Base-by-base conservation (phyloP, 768 basidiomycete species). In the Lactarius tabidus region DNA sequence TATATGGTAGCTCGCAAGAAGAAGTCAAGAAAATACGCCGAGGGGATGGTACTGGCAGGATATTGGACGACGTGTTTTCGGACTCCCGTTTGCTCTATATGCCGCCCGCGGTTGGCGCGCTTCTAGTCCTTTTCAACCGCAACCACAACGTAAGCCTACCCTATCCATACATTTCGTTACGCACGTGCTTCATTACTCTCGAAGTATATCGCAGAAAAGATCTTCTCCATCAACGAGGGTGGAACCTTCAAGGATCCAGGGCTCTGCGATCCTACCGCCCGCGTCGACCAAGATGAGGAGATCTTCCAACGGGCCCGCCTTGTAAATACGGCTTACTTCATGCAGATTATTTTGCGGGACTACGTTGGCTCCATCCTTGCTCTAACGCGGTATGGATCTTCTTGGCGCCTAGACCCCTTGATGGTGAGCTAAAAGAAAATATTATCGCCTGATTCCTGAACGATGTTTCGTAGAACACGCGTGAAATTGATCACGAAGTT, bases 311-410 rank as follows among this genome's bases (percentile, higher is more conserved):
- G 87, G 33, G 80, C 88, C 12, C 82, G 90, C 56, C 77, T 91
- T 54, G 85, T 91, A 53, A 92, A 92, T 73, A 86, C 85, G 59
- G 87, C 82, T 3, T 87, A 80, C 70, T 88, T 89, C 69, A 83
- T 88, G 81, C 82, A 86, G 66, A 82, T 87, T 39, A 86, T 90
- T 70, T 77, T 91, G 51, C 68, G 71, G 76, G 90, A 91, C 72
- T 92, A 92, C 66, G 86, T 92, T 20, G 89, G 88, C 20, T 81
- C 82, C 23, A 91, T 92, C 68, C 79, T 92, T 35, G 87, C 86
- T 20, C 80, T 90, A 17, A 83, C 81, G n/a, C 78, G 83, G 36
- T 87, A 91, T 68, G 83, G 84, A 2, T 75, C 76, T 64, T 72
- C 76, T 45, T 92, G 90, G 90, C 81, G 87, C 61, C 77, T 92